Evolutionary conservation across 768 basidiomycete species (phyloP).

Genomic region (Xerocomus brunneocitrinus): DNA sequence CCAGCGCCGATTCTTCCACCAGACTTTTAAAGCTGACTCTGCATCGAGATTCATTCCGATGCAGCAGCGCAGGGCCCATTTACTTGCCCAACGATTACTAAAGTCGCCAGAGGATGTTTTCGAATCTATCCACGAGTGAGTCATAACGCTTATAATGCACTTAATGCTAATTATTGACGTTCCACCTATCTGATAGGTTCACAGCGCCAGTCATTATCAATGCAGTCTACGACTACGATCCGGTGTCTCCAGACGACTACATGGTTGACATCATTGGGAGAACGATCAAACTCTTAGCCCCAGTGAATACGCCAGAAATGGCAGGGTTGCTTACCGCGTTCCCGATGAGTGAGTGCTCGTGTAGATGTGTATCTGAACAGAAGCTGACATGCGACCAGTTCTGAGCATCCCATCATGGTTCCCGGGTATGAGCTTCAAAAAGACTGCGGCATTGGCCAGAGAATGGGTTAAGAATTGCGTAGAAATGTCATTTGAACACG

Average conservation of each 20-base stretch:
- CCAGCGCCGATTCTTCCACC: constrained; percentile 18
- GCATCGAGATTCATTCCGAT: constrained; percentile 13
- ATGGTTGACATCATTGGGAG: constrained; percentile 10
- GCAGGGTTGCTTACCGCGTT: background rate
- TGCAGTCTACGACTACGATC: constrained; percentile 18
- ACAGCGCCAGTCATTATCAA: constrained; percentile 26
- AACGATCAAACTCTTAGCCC: background rate
- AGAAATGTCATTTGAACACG: constrained; percentile 27
- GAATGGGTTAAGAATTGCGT: constrained; percentile 5
- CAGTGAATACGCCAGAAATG: constrained; percentile 5
- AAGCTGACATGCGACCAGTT: constrained; percentile 8
- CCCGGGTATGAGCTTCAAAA: constrained; percentile 16
- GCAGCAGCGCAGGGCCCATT: constrained; percentile 10
- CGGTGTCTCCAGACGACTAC: constrained; percentile 10
- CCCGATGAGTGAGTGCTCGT: constrained; percentile 9
- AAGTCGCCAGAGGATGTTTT: constrained; percentile 5
- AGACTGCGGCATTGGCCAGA: constrained; percentile 3
- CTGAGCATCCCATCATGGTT: constrained; percentile 17
- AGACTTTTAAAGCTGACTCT: constrained; percentile 9
- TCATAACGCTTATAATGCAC: constrained; percentile 10
- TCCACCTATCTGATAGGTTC: constrained; percentile 4
- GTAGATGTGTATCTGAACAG: background rate
- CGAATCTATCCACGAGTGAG: constrained; percentile 11
- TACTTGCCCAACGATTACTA: constrained; percentile 7
- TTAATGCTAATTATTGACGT: background rate